phyloP scores from a whole-genome alignment of 495 filamentous ascomycete species.

The Penicillium herquei region DNA sequence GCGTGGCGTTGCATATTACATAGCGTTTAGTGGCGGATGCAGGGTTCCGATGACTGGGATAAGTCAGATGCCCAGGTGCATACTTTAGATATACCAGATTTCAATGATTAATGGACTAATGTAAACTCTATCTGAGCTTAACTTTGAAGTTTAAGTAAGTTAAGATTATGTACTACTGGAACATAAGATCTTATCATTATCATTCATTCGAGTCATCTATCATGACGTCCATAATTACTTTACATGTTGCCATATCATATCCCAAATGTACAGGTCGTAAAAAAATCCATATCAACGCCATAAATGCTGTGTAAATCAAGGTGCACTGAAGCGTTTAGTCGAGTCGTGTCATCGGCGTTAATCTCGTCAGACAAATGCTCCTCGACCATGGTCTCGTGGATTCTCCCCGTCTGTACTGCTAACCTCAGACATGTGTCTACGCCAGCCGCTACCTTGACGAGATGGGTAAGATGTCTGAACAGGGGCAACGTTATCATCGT shows the following conservation, averaged over 20 bases:
- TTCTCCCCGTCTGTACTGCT: conserved; percentile 19
- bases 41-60: conserved; percentile 1
- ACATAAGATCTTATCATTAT: no score
- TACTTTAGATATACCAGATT: neutral
- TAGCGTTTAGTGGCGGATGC: conserved; percentile 7
- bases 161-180: no score
- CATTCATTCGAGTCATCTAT: conserved; percentile 23
- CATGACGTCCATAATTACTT: conserved; percentile 25
- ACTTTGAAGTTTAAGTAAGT: no score
- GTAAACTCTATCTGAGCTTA: no score
- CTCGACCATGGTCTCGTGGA: conserved; percentile 6
- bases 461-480: conserved; percentile 12
- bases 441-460: conserved; percentile 34
- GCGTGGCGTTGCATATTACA: conserved; percentile 6
- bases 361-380: conserved; percentile 21
- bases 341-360: neutral
- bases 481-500: conserved; percentile 4
- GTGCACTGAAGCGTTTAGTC: neutral
- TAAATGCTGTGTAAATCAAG: neutral
- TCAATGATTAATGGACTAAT: no score
- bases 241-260: conserved; percentile 10
- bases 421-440: conserved; percentile 27
- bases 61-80: neutral
- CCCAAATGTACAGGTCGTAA: neutral
- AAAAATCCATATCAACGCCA: neutral